Base-by-base conservation (phyloP, 2,329 filamentous ascomycete genomes). In the Arthrinium phaeospermum region DNA sequence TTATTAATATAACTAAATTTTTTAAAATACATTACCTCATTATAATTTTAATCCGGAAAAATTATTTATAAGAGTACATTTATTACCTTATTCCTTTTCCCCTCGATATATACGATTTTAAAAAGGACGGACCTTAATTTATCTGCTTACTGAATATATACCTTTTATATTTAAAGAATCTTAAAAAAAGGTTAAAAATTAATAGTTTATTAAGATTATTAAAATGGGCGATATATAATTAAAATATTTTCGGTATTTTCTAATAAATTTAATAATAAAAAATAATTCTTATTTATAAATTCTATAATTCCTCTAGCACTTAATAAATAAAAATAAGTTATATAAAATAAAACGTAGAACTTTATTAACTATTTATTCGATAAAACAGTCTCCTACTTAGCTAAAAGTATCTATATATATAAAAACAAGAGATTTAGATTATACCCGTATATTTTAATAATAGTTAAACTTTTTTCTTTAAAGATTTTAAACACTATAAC, bases 311-410 rank as follows among this genome's bases (percentile, higher is more conserved):
- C n/a, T 49, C 30, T 69, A 51, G 51, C 1, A 24, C 44, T 69
- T 69, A n/a, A 51, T 49, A 51, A 69, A 69, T 16, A 69, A 44
- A n/a, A 69, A 69, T 44, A 14, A 46, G 30, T 69, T 44, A 34
- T 69, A 69, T 49, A 69, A n/a, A 24, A 69, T 69, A 5, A 34
- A 44, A 8, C 41, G 10, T 1, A 10, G 68, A 14, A 37, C 34
- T 14, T 49, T 49, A 3, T 51, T n/a, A 30, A 46, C 13, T 24
- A 30, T 30, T 51, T 69, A 34, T 27, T 22, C 16, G 16, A 69
- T 49, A 69, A 69, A 34, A n/a, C 34, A 69, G 1, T 44, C 24
- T 14, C 14, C 44, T n/a, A 14, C 44, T 14, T 27, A 69, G 6
- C n/a, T 30, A 2, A 6, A 61, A 7, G 16, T 30, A 30, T 61